Evolutionary conservation across 177 flowering plant genomes (phyloP).

Genomic region (Vitis hybrid): DNA sequence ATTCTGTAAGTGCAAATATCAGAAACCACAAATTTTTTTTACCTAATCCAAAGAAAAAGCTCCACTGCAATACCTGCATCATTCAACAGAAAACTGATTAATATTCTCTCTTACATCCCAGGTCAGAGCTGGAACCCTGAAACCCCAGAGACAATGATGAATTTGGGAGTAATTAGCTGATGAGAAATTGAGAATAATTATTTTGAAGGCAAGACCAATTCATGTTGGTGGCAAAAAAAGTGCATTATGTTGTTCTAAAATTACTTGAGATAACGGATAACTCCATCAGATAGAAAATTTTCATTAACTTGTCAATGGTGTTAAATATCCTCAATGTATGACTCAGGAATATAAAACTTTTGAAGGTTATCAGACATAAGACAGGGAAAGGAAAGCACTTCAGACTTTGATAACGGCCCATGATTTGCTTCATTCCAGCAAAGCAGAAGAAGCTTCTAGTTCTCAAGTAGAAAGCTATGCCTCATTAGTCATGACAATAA

Average conservation of each 20-base stretch:
- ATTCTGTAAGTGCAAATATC: background rate
- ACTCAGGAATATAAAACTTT: too few species aligned
- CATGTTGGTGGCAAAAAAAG: background rate
- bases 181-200: background rate
- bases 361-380: too few species aligned
- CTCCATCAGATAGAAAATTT: too few species aligned
- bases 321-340: too few species aligned
- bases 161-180: background rate
- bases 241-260: background rate
- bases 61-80: conserved; percentile 62
- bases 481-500: background rate
- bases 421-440: too few species aligned
- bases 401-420: too few species aligned
- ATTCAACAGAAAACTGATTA: background rate
- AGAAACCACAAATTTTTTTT: background rate
- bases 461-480: background rate
- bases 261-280: background rate
- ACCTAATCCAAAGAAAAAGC: conserved; percentile 52
- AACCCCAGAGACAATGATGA: too few species aligned
- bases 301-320: too few species aligned
- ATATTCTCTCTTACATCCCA: background rate
- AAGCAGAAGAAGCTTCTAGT: background rate
- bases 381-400: too few species aligned
- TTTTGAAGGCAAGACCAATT: background rate
- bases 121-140: too few species aligned